Conservation (phyloP, 2,329 filamentous ascomycete species). For the Samsoniella hepiali region DNA sequence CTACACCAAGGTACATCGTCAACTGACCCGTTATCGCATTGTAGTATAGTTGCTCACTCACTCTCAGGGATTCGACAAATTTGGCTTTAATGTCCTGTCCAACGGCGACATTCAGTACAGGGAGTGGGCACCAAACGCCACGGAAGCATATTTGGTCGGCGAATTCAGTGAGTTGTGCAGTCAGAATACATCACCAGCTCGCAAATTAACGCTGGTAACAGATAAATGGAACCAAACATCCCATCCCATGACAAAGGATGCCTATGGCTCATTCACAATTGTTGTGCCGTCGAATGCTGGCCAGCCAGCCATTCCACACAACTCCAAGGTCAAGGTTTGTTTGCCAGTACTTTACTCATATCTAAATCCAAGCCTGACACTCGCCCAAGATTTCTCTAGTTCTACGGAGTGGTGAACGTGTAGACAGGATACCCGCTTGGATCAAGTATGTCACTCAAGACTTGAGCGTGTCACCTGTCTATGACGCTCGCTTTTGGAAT, state of each 20-base stretch:
- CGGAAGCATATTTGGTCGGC: conserved; percentile 79
- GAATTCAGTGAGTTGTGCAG: conserved; percentile 73
- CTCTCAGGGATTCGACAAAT: conserved; percentile 74
- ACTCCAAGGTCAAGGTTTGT: conserved; percentile 89
- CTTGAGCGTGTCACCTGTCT: conserved; percentile 80
- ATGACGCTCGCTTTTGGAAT: conserved; percentile 97
- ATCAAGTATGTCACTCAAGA: conserved; percentile 98
- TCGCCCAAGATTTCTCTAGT: conserved; percentile 71
- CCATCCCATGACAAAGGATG: conserved; percentile 82
- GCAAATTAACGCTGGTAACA: conserved; percentile 32
- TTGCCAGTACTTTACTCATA: background rate
- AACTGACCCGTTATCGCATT: background rate
- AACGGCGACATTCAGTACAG: conserved; percentile 86
- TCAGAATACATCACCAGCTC: background rate
- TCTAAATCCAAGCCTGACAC: background rate
- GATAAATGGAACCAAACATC: conserved; percentile 83
- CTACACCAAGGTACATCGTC: conserved; percentile 69
- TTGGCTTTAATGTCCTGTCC: conserved; percentile 76
- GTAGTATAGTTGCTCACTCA: conserved; percentile 17
- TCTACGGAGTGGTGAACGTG: conserved; percentile 71
- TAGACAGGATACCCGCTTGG: conserved; percentile 91
- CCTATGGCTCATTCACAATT: conserved; percentile 85
- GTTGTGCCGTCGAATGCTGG: conserved; percentile 70
- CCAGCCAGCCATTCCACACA: conserved; percentile 77
- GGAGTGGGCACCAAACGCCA: conserved; percentile 94